phyloP scores from a whole-genome alignment of 2,329 filamentous ascomycete species.

The Trichoderma sp. region DNA sequence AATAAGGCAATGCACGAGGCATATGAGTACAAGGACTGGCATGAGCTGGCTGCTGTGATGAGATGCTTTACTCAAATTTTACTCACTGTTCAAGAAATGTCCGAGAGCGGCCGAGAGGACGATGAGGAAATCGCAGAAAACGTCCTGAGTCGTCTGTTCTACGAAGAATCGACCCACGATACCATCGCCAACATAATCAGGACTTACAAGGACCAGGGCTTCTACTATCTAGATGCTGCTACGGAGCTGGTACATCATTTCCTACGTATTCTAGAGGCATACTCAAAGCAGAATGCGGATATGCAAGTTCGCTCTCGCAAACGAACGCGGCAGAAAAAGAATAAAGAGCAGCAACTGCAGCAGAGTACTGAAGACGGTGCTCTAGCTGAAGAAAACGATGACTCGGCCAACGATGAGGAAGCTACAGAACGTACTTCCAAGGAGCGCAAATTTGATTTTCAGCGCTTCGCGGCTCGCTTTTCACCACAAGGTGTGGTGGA shows the following conservation, averaged over 20 bases:
- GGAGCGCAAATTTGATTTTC: conserved; percentile 94
- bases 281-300: conserved; percentile 92
- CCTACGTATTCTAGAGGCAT: conserved; percentile 84
- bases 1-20: conserved; percentile 79
- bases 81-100: conserved; percentile 91
- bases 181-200: conserved; percentile 76
- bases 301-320: conserved; percentile 87
- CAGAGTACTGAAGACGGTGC: conserved; percentile 42
- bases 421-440: conserved; percentile 70
- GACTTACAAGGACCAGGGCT: conserved; percentile 90
- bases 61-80: conserved; percentile 94
- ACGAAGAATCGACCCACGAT: conserved; percentile 94
- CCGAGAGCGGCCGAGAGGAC: conserved; percentile 79
- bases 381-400: conserved; percentile 62
- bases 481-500: conserved; percentile 82
- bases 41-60: conserved; percentile 83
- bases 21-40: conserved; percentile 83
- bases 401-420: conserved; percentile 70
- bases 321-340: conserved; percentile 73
- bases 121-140: conserved; percentile 98
- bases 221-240: conserved; percentile 87
- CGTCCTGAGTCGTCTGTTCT: conserved; percentile 95
- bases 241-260: conserved; percentile 93
- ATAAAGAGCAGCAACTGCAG: conserved; percentile 59
- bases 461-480: conserved; percentile 77